Evolutionary conservation across 2,329 filamentous ascomycete species (phyloP), one percentile per base, ranked within the genome.

Genomic region (Chalaropsis ovoidea): DNA sequence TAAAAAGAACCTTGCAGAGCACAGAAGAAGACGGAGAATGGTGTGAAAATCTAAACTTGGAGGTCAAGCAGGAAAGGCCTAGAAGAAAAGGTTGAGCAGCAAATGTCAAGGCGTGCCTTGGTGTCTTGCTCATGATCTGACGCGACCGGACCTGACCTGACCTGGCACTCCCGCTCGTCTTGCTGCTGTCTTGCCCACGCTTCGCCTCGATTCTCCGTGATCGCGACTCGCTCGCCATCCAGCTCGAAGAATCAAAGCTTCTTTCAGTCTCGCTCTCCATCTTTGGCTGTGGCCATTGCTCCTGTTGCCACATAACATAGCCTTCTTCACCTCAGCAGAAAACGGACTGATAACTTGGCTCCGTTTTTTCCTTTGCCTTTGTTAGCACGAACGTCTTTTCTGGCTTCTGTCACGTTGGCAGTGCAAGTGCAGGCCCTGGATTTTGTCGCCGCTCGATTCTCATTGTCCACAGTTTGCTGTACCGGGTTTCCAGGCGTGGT

Each of bases 1-100:
- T 24, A 64, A 58, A 60, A 64, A 58, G 52, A 43, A 58, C 35
- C 39, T 24, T 22, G 22, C 13, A 56, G 47, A 42, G 35, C 22
- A 15, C 7, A 43, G n/a, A 42, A 45, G 17, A 58, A 27, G 39
- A 58, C 45, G 3, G 5, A 8, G n/a, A 49, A 19, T 6, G 52
- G 27, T 35, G 42, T 35, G 42, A 19, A n/a, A 62, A 31, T 31
- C 42, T 43, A 43, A 43, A 62, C 42, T 62, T 56, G 52, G 52
- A 56, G 15, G n/a, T 11, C n/a, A 11, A 24, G n/a, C 19, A 49
- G 0, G 19, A 5, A 2, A 49, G 45, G 43, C 7, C 15, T 5
- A 47, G 6, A n/a, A n/a, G n/a, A n/a, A n/a, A n/a, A n/a, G n/a
- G n/a, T n/a, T n/a, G n/a, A n/a, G n/a, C n/a, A n/a, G n/a, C n/a